Base-by-base conservation (phyloP, 2,329 filamentous ascomycete species). In the Exophiala aquamarina region DNA sequence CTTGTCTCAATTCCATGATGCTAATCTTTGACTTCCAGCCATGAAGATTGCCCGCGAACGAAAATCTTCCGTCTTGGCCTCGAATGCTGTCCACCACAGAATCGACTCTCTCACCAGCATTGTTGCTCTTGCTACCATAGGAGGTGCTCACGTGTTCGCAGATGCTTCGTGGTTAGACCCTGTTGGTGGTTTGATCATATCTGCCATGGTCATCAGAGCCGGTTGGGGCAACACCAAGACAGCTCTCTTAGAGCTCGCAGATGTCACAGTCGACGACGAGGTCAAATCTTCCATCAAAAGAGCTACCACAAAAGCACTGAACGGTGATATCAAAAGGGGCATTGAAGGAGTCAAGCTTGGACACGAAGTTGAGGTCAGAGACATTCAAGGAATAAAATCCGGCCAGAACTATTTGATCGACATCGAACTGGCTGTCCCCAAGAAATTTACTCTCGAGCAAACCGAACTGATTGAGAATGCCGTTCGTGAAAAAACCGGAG, bases 341-440 rank as follows among this genome's bases (percentile, higher is more conserved):
- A 41, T 59, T n/a, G 53, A 57, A 26, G 57, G 54, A 39, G 61
- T 86, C 15, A 66, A 67, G 41, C 71, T 78, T 41, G 73, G 79
- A 39, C 71, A 79, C 38, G 70, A 83, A 44, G 77, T 90, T 7
- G 82, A 88, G 61, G 71, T 96, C 36, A 80, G 86, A 35, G 86
- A 88, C 35, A 79, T 97, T 3, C 87, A 89, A 56, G 93, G 93
- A 44, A 79, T 95, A 69, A 98, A 98, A 71, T 93, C 89, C 3
- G 93, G 93, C 21, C 93, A 96, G 68, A 98, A 96, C 71, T 96
- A 94, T 65, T 76, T 97, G 21, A 84, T 97, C 59, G 93, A 97
- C 59, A 68, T 98, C 6, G 91, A 95, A 66, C 70, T 97, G 52
- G 86, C 82, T 2, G 87, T 94, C 13, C 89, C 92, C 0, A 79